Evolutionary conservation across 768 basidiomycete genomes (phyloP), one percentile per base, ranked within the genome.

Genomic region (Candolleomyces efflorescens): DNA sequence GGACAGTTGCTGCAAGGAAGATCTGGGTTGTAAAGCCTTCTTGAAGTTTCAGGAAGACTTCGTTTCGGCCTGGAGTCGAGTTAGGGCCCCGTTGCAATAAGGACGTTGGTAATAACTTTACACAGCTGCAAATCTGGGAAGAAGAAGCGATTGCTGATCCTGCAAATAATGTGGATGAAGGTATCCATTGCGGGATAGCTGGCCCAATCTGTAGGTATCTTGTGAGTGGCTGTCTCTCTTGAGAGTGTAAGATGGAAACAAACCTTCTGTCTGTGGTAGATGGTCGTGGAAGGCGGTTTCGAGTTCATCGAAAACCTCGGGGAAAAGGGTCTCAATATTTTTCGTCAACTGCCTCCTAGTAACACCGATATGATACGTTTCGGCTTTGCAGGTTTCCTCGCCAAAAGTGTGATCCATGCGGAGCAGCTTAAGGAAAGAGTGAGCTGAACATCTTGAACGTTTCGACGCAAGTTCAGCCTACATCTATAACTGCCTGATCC

Each of bases 291-390:
- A 73, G 0, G 78, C 67, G 0, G 63, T 49, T 4, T 63, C 36
- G 13, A 80, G 65, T 59, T 83, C 82, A 24, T 78, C 72, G 9
- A 65, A 68, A n/a, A 83, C 63, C 17, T 71, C 68, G 0, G 71
- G 64, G 55, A 72, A 76, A 11, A 73, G 58, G 5, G 51, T 57
- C 1, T 60, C 70, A 2, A 80, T 65, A 55, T 73, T 78, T 5
- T 76, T 67, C 3, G 71, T 71, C 22, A 73, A 60, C 17, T 64
- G 49, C 6, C 63, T 62, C 3, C 63, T 61, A 17, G 71, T 60
- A 12, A 68, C 63, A 5, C 54, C 39, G 12, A 68, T 46, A 38
- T 71, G 70, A 51, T 66, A 71, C 11, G 59, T 60, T 39, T 69
- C 66, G 22, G 63, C 24, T n/a, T 61, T 41, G 15, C 73, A 51